Base-by-base conservation (phyloP, 164 flowering plant species). In the Chimonanthus salicifolius region DNA sequence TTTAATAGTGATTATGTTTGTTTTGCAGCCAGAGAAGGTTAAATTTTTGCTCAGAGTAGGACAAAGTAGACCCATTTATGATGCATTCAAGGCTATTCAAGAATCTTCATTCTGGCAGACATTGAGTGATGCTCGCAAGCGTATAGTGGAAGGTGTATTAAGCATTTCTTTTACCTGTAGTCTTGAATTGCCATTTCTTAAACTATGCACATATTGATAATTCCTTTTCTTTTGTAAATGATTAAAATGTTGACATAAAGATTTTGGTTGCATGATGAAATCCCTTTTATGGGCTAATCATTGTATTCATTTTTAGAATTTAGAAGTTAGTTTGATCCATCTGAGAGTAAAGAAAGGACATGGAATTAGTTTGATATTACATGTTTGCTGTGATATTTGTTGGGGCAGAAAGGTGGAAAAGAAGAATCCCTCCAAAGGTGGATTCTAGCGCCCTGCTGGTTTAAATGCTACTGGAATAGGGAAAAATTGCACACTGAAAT, bases 61-160 rank as follows among this genome's bases (percentile, higher is more conserved):
- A 62, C 99, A 96, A 80, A 96, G 98, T 72, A 92, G 91, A 79
- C 97, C 99, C 2, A 79, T 96, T 45, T 94, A 89, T 77, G 87
- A 90, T 81, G 97, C 99, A 20, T 94, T 96, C 74, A 94, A 87
- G 74, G 87, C 92, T 67, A 92, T 96, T 65, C 84, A 71, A 80
- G 94, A 92, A 67, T 94, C 97, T 67, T 72, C 94, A 33, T 84
- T 83, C 44, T 96, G 98, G 98, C 76, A 76, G 6, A 58, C 83
- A 11, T 80, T 94, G 67, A 86, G 81, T 78, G 97, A 86, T 63
- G 90, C 99, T 78, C 88, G 85, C 13, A 94, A 89, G 80, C 91
- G 99, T 18, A 85, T 94, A 43, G 99, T 96, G 50, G 98, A 96
- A 85, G 83, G 99, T 92, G 78, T 43, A 2, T 48, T 49, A 44